A percentile compares a stretch with the other conserved stretches of the same genome.
These are phyloP conservation scores for Cryptosporidium parvum DNA, from an alignment of 169 alveolate genomes.

Conservation along the genomic window DNA sequence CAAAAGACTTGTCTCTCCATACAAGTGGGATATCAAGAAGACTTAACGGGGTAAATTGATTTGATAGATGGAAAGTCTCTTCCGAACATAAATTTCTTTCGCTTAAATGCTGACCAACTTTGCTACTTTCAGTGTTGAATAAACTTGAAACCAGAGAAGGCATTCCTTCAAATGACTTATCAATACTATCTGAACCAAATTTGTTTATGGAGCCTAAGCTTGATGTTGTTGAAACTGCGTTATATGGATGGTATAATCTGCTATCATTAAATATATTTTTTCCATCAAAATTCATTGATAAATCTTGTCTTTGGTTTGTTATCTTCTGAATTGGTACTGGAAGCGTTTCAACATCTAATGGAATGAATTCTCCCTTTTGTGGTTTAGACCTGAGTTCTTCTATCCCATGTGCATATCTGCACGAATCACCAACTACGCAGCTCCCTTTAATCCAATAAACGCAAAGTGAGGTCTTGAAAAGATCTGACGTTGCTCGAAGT, in stretches of 20 bases:
- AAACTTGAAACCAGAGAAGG: slow-evolving; percentile 52
- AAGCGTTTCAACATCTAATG: slow-evolving; percentile 71
- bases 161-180: slow-evolving; percentile 2
- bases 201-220: slow-evolving; percentile 5
- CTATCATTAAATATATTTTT: slow-evolving; percentile 1
- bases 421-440: slow-evolving; percentile 75
- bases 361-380: slow-evolving; percentile 71
- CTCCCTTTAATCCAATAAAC: slow-evolving; percentile 81
- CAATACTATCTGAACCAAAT: slow-evolving; percentile 23
- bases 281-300: background rate
- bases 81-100: background rate
- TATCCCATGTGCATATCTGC: slow-evolving; percentile 81
- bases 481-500: slow-evolving; percentile 76
- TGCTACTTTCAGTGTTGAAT: slow-evolving; percentile 1
- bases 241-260: slow-evolving; percentile 54
- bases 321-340: slow-evolving; percentile 32
- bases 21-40: slow-evolving; percentile 62
- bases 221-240: slow-evolving; percentile 33
- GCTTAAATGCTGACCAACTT: background rate
- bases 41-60: slow-evolving; percentile 49
- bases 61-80: background rate
- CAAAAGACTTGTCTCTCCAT: slow-evolving; percentile 37
- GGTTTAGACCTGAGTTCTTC: slow-evolving; percentile 76
- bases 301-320: background rate
- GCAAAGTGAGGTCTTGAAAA: slow-evolving; percentile 79